Percentiles rank a stretch among this genome's conserved stretches.
phyloP scores from a whole-genome alignment of 768 basidiomycete genomes.

The Clitopilus passeckerianus region DNA sequence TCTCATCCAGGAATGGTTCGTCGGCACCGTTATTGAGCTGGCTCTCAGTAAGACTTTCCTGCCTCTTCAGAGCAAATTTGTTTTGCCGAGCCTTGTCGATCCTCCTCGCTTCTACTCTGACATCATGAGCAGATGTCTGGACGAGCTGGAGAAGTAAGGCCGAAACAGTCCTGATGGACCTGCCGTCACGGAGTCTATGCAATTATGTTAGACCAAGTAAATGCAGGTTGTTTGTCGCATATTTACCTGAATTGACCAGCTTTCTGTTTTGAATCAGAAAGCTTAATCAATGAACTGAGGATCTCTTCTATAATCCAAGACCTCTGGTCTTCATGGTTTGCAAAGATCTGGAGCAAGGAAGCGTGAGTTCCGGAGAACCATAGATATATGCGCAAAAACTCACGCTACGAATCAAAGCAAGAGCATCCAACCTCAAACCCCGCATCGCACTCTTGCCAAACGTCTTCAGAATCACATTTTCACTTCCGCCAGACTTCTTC shows the following conservation, averaged over 20 bases:
- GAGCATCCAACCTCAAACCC: conserved; percentile 72
- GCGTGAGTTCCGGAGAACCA: background rate
- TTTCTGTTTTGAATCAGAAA: conserved; percentile 86
- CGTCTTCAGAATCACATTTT: conserved; percentile 54
- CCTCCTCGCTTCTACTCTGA: conserved; percentile 62
- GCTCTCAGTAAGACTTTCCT: conserved; percentile 55
- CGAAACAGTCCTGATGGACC: conserved; percentile 89
- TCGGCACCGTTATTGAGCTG: conserved; percentile 21
- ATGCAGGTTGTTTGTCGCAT: background rate
- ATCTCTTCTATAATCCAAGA: conserved; percentile 99
- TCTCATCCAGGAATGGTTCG: conserved; percentile 60
- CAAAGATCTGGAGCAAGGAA: conserved; percentile 67
- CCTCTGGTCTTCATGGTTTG: conserved; percentile 84
- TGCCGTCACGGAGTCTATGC: conserved; percentile 81
- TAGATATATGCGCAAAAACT: conserved; percentile 19
- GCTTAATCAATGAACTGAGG: conserved; percentile 80
- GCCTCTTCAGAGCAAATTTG: conserved; percentile 52
- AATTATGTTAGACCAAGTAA: background rate
- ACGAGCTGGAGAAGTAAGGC: conserved; percentile 94
- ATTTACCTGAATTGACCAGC: conserved; percentile 84
- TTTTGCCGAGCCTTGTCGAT: conserved; percentile 62
- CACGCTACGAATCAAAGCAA: conserved; percentile 83
- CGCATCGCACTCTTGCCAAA: conserved; percentile 80
- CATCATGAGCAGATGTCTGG: conserved; percentile 88
- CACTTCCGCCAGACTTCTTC: conserved; percentile 34